Conservation (phyloP, 2,329 filamentous ascomycete species). For the Neonectria ditissima region DNA sequence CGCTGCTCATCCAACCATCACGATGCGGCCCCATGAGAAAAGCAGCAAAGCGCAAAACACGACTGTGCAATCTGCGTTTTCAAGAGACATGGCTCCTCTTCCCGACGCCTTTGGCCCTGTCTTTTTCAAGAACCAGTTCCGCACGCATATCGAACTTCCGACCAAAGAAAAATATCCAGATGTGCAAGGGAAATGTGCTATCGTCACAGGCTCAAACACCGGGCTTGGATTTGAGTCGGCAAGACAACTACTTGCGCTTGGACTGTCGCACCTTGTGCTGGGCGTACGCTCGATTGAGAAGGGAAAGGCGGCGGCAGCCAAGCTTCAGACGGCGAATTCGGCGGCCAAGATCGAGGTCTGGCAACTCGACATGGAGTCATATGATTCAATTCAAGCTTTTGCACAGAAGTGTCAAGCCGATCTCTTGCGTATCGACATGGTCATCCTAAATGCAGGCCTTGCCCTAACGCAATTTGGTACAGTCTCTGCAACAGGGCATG, state of each 20-base stretch:
- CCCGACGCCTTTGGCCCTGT: constrained; percentile 22
- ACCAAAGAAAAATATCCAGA: constrained; percentile 32
- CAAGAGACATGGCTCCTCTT: constrained; percentile 24
- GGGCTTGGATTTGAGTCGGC: constrained; percentile 43
- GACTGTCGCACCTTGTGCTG: constrained; percentile 32
- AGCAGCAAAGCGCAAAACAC: neutral
- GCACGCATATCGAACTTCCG: constrained; percentile 37
- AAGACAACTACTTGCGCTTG: constrained; percentile 38
- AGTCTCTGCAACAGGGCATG: constrained; percentile 43
- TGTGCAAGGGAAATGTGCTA: constrained; percentile 29
- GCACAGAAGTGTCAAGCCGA: constrained; percentile 23
- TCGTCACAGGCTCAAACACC: constrained; percentile 44
- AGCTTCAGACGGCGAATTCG: constrained; percentile 2
- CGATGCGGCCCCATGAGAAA: neutral
- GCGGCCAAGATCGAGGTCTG: constrained; percentile 41
- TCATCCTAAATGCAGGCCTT: constrained; percentile 52
- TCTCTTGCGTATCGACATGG: constrained; percentile 39
- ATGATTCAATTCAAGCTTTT: constrained; percentile 41
- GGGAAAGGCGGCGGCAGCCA: constrained; percentile 27
- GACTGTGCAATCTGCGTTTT: constrained; percentile 8
- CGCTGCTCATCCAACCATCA: too few species aligned
- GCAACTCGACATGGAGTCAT: constrained; percentile 43
- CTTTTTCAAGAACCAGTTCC: constrained; percentile 41
- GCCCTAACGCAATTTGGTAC: constrained; percentile 30
- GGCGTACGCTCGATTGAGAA: constrained; percentile 33